Evolutionary conservation across 163 green algal genomes (phyloP), one percentile per base, ranked within the genome.

Genomic region (Volvox carteri): DNA sequence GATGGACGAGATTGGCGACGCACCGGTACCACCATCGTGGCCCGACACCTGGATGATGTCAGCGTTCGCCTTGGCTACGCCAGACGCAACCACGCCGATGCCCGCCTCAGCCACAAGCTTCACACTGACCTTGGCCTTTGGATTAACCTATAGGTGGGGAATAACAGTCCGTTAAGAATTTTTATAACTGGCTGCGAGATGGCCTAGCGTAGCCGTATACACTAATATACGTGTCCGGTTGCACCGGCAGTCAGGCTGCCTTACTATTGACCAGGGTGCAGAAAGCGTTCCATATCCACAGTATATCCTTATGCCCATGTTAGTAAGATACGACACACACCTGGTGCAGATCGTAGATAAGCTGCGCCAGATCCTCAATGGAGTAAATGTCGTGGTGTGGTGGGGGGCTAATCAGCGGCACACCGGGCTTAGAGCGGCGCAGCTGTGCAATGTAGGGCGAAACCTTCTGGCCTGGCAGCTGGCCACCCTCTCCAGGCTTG

Each of bases 371-470:
- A 90, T 99, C 98, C 95, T 99, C 98, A 84, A 99, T 99, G 75
- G 97, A 99, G 96, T 99, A 99, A 93, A 99, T 99, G 95, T 99
- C 98, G 93, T 99, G 98, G 96, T 99, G 98, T 25, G 98, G 98
- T 0, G 98, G 98, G 6, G 98, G 98, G 6, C 95, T 98, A 93
- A 99, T 99, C 46, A 99, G 96, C 12, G 98, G 98, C 87, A 99
- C 98, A 48, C 98, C 98, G 0, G 98, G 95, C 96, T 99, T 99
- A 93, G 95, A 98, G 87, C 97, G 95, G 39, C 98, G 92, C 89
- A 99, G 95, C 79, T 91, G 90, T 14, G 98, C 98, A 80, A 99
- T 99, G 96, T 99, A 99, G 18, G 98, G 98, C 14, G 91, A 97
- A 56, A 99, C 98, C 95, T 99, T 99, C 95, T 99, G 98, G 73